Evolutionary conservation across 306 rosid genomes (phyloP).

Genomic region (Chamaecrista fasciculata): DNA sequence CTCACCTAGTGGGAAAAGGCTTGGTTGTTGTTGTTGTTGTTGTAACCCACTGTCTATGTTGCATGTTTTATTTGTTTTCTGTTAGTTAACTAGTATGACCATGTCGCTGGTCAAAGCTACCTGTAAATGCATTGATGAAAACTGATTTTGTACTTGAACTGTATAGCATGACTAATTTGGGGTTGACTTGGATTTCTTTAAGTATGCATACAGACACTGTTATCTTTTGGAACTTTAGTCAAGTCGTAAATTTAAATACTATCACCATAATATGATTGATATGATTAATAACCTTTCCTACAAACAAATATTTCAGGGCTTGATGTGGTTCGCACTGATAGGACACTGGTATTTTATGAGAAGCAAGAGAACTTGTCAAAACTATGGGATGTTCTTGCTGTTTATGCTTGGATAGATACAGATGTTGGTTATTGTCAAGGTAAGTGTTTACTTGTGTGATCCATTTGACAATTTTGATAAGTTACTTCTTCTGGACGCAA

Average conservation of each 20-base stretch:
- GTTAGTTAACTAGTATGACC: neutral
- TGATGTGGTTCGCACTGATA: slow-evolving; percentile 95
- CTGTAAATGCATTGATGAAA: slow-evolving; percentile 23
- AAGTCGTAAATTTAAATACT: slow-evolving; percentile 9
- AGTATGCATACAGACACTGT: neutral
- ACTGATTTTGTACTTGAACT: neutral
- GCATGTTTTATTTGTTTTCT: neutral
- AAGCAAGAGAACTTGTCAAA: slow-evolving; percentile 83
- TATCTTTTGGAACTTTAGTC: slow-evolving; percentile 16
- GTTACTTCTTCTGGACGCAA: slow-evolving; percentile 18
- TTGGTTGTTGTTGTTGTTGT: too few relatives aligned
- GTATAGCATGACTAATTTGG: slow-evolving; percentile 12
- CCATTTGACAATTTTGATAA: slow-evolving; percentile 11
- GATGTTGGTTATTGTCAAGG: slow-evolving; percentile 99
- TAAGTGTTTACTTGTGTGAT: slow-evolving; percentile 32
- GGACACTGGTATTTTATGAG: slow-evolving; percentile 94
- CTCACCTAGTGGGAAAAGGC: too few relatives aligned
- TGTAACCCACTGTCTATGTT: neutral
- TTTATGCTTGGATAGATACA: slow-evolving; percentile 93
- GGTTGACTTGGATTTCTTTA: slow-evolving; percentile 10
- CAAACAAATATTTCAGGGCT: slow-evolving; percentile 64
- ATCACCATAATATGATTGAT: neutral
- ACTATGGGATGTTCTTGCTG: slow-evolving; percentile 96
- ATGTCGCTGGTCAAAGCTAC: neutral
- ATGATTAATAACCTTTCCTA: slow-evolving; percentile 12